Evolutionary conservation across 108 stramenopile genomes (phyloP).

Genomic region (Parietichytrium sp.): DNA sequence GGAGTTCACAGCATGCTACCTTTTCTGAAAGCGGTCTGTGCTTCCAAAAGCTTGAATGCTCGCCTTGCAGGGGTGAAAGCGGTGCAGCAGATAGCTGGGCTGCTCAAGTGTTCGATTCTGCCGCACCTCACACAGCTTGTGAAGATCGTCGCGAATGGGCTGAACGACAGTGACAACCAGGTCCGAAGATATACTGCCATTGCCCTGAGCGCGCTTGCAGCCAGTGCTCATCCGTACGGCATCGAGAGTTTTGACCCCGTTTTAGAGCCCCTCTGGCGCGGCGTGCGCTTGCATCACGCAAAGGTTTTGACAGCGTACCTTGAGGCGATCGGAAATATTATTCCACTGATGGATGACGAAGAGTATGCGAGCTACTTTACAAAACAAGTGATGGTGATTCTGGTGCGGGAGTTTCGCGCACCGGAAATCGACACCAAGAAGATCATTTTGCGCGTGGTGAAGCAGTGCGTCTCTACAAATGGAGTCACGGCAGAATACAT

Average conservation of each 20-base stretch:
- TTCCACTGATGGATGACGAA: constrained; percentile 94
- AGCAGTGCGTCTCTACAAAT: constrained; percentile 96
- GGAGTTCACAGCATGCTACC: constrained; percentile 92
- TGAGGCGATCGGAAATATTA: constrained; percentile 95
- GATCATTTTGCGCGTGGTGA: constrained; percentile 95
- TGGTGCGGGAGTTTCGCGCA: constrained; percentile 91
- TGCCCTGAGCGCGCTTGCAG: constrained; percentile 91
- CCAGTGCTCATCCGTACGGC: constrained; percentile 96
- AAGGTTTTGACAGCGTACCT: constrained; percentile 96
- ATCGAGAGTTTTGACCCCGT: constrained; percentile 98
- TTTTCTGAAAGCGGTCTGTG: constrained; percentile 97
- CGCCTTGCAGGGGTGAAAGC: constrained; percentile 99
- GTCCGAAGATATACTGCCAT: constrained; percentile 93
- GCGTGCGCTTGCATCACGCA: constrained; percentile 90
- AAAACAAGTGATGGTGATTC: constrained; percentile 94
- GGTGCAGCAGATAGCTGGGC: constrained; percentile 95
- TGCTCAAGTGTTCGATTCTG: constrained; percentile 96
- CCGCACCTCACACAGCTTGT: constrained; percentile 92
- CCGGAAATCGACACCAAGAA: constrained; percentile 96
- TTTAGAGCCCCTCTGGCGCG: constrained; percentile 96
- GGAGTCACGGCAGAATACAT: constrained; percentile 96
- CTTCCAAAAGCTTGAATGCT: constrained; percentile 93
- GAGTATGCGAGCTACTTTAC: constrained; percentile 99
- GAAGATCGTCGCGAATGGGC: constrained; percentile 89
- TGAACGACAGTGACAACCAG: constrained; percentile 93